Evolutionary conservation across 306 rosid species (phyloP), one percentile per base, ranked within the genome.

Genomic region (Prunus kanzakura): DNA sequence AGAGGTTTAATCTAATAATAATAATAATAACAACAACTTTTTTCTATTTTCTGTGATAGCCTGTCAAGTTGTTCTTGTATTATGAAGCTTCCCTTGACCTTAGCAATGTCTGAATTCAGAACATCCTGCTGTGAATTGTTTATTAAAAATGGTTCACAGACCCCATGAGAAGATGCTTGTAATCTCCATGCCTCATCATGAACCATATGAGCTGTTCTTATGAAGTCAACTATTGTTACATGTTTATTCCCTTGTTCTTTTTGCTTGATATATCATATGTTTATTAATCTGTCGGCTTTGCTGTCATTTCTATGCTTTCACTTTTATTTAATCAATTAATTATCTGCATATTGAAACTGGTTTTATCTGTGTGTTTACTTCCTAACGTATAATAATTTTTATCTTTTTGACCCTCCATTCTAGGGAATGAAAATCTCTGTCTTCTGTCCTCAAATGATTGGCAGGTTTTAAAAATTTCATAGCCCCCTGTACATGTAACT

Each of bases 181-280:
- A 85, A 81, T 86, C 88, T 85, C 84, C 84, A 86, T 78, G 62
- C 86, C 89, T 83, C 89, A 85, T 90, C 82, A 88, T 80, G 88
- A 75, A 85, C 76, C 82, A 75, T 77, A 86, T 89, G 91, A 89
- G 90, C 91, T 88, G 97, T 86, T 82, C 35, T 64, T 41, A 64
- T 47, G 63, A 86, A 92, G 97, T 89, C 96, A 92, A 89, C 90
- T 81, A 64, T 73, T 75, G 61, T 75, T 81, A 30, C 77, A 80
- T 84, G 76, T 71, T 75, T 84, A 25, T 80, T 58, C 38, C 46
- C 66, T 71, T 23, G 41, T 69, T 80, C 75, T 54, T 78, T 76
- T 68, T 69, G 83, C 84, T 46, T 72, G 72, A 60, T 67, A 64
- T 32, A 74, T 61, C 72, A 77, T 75, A 82, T 83, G 75, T 77